Conservation (phyloP, 768 basidiomycete species). For the Leccinum barrowsii region DNA sequence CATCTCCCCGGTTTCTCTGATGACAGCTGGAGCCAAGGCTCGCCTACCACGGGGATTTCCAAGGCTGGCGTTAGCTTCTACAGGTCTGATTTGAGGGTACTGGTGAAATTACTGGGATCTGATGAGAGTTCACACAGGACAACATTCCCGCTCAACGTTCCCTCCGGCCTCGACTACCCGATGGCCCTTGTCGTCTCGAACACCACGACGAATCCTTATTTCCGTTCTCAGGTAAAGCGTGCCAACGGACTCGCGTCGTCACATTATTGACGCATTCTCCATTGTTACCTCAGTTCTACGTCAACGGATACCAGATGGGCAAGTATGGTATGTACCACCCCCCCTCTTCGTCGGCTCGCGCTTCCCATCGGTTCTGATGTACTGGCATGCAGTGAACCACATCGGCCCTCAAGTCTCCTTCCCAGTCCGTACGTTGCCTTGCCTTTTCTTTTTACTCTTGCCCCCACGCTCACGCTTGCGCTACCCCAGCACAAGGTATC, state of each 20-base stretch:
- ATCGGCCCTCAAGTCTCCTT: slow-evolving; percentile 25
- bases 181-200: slow-evolving; percentile 44
- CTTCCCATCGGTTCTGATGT: not conserved
- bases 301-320: slow-evolving; percentile 27
- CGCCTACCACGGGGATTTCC: slow-evolving; percentile 40
- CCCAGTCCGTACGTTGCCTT: slow-evolving; percentile 22
- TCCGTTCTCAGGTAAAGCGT: slow-evolving; percentile 32
- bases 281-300: slow-evolving; percentile 16
- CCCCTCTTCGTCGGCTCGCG: no score
- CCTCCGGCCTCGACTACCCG: slow-evolving; percentile 47
- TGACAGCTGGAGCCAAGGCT: slow-evolving; percentile 39
- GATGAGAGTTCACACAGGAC: slow-evolving; percentile 14
- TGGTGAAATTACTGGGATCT: not conserved
- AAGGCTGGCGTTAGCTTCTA: slow-evolving; percentile 48
- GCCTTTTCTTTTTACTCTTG: not conserved
- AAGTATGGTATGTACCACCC: slow-evolving; percentile 17
- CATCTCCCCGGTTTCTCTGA: slow-evolving; percentile 58
- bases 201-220: slow-evolving; percentile 41
- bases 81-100: slow-evolving; percentile 27
- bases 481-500: slow-evolving; percentile 43
- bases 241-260: not conserved
- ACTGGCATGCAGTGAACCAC: slow-evolving; percentile 16
- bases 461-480: slow-evolving; percentile 6
- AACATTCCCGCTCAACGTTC: slow-evolving; percentile 42
- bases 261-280: not conserved